phyloP scores from a whole-genome alignment of 192 early-diverging fungal genomes.

The Backusella macrospora region DNA sequence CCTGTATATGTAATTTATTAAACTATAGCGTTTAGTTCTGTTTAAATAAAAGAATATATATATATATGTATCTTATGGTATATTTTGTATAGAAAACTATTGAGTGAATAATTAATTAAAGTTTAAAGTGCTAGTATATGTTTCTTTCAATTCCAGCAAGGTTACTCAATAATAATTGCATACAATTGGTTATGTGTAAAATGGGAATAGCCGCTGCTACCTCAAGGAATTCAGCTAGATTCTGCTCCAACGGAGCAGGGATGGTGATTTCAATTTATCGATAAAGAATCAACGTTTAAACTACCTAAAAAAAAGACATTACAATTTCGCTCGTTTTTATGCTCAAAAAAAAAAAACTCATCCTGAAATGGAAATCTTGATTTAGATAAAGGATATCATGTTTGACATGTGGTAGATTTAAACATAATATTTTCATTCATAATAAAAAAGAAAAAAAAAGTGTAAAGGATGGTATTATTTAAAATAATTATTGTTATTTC shows the following conservation, averaged over 20 bases:
- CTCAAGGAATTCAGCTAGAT: neutral
- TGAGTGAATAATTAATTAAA: neutral
- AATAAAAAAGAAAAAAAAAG: neutral
- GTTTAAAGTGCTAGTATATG: neutral
- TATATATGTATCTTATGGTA: neutral
- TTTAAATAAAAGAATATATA: neutral
- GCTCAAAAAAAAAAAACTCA: neutral
- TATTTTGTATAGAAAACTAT: neutral
- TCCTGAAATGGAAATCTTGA: neutral
- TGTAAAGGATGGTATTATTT: neutral
- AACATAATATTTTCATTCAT: neutral
- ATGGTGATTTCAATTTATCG: no score
- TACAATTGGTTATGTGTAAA: neutral
- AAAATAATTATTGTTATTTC: no score
- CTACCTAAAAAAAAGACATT: neutral
- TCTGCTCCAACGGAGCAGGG: no score
- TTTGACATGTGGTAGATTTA: slow-evolving; percentile 7
- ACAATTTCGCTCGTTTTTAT: no score
- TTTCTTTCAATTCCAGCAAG: neutral
- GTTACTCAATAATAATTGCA: neutral
- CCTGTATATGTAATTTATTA: neutral
- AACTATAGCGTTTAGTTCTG: neutral
- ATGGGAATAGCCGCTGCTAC: neutral
- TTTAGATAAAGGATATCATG: neutral
- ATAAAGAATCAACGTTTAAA: no score